Percentiles rank a stretch among this genome's conserved stretches.
Conservation (phyloP, 2,329 filamentous ascomycete species). For the Alternaria hordeiaustralica region DNA sequence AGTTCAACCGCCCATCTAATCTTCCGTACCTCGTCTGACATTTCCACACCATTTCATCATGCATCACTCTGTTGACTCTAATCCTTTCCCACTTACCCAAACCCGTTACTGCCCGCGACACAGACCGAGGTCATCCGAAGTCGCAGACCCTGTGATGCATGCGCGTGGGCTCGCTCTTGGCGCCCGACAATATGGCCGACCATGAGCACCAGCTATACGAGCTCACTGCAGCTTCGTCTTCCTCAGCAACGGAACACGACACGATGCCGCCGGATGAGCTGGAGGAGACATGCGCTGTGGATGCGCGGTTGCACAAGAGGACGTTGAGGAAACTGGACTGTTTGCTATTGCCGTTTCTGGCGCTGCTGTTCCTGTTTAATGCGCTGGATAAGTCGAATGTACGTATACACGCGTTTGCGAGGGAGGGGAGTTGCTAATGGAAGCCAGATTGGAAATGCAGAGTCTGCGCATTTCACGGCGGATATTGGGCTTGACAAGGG, state of each 20-base stretch:
- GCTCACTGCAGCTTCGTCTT: conserved; percentile 13
- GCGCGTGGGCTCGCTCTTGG: conserved; percentile 17
- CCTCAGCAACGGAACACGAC: conserved; percentile 4
- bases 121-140: conserved; percentile 3
- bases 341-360: conserved; percentile 59
- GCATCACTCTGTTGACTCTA: not conserved
- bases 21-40: not conserved
- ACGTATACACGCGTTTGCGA: not conserved
- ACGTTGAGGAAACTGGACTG: conserved; percentile 58
- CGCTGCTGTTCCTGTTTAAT: conserved; percentile 60
- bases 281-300: conserved; percentile 1
- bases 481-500: conserved; percentile 60
- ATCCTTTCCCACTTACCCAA: not conserved
- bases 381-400: conserved; percentile 60
- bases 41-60: not conserved
- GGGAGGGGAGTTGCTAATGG: no score
- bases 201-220: conserved; percentile 7
- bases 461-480: conserved; percentile 65
- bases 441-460: conserved; percentile 58
- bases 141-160: conserved; percentile 14
- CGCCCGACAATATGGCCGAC: conserved; percentile 18
- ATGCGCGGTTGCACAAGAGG: conserved; percentile 35
- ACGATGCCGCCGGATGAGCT: conserved; percentile 16
- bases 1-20: not conserved
- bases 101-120: accelerated